Conservation (phyloP, 768 basidiomycete species). For the Holtermannia corniformis region DNA sequence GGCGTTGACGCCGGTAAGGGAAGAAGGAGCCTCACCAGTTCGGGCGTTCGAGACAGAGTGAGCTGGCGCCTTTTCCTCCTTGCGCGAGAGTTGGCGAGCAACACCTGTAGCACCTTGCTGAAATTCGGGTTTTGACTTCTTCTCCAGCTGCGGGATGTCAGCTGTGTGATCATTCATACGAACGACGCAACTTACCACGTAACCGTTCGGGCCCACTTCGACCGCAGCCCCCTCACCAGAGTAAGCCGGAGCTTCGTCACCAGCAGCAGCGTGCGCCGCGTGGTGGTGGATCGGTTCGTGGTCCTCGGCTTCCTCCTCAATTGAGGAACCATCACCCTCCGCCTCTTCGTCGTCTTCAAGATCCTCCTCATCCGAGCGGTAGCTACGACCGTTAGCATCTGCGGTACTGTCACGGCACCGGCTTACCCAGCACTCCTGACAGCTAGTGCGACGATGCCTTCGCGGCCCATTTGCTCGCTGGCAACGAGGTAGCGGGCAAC, state of each 20-base stretch:
- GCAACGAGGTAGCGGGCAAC: conserved; percentile 90
- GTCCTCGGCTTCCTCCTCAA: conserved; percentile 52
- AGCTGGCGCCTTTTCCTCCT: conserved; percentile 66
- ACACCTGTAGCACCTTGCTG: conserved; percentile 31
- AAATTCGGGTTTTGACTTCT: conserved; percentile 41
- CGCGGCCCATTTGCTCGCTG: conserved; percentile 82
- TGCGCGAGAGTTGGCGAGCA: conserved; percentile 51
- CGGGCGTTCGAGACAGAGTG: conserved; percentile 43
- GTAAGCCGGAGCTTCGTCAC: conserved; percentile 54
- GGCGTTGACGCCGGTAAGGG: conserved; percentile 2
- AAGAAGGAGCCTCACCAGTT: conserved; percentile 36
- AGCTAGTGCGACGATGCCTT: conserved; percentile 84
- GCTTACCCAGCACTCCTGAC: conserved; percentile 79
- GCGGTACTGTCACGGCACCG: background rate
- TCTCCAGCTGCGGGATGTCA: conserved; percentile 45
- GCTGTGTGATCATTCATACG: background rate
- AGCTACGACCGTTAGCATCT: conserved; percentile 17
- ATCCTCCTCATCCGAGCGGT: conserved; percentile 60
- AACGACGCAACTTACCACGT: conserved; percentile 48
- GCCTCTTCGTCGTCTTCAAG: conserved; percentile 38
- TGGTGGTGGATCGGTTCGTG: conserved; percentile 38
- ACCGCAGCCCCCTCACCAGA: conserved; percentile 44
- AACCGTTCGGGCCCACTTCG: conserved; percentile 51
- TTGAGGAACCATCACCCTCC: conserved; percentile 54
- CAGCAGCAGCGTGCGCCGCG: conserved; percentile 45